Percentiles rank a stretch among this genome's conserved stretches.
Evolutionary conservation across 2,329 filamentous ascomycete genomes (phyloP).

Genomic region (Zelopaecilomyces penicillatus): DNA sequence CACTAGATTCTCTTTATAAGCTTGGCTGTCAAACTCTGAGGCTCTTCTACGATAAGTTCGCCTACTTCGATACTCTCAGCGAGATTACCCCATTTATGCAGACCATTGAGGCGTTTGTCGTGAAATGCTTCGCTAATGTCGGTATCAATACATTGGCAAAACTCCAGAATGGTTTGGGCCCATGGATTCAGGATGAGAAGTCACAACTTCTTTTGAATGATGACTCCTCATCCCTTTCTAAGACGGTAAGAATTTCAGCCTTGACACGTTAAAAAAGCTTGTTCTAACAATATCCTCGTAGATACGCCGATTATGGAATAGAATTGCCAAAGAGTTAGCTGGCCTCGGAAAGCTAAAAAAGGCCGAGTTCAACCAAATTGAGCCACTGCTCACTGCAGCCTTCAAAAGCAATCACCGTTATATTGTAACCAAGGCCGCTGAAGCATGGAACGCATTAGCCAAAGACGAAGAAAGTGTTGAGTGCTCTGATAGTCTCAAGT

Average conservation of each 20-base stretch:
- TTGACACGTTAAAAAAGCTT: not conserved
- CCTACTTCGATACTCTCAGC: conserved; percentile 28
- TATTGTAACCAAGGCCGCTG: conserved; percentile 42
- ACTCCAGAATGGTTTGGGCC: conserved; percentile 52
- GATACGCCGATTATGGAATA: conserved; percentile 43
- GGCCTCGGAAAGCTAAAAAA: conserved; percentile 27
- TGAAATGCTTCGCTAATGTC: conserved; percentile 39
- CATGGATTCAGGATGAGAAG: conserved; percentile 56
- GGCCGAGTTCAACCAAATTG: conserved; percentile 43
- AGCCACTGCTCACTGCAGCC: conserved; percentile 45
- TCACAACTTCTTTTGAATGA: conserved; percentile 33
- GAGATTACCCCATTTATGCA: conserved; percentile 41
- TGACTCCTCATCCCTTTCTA: conserved; percentile 27
- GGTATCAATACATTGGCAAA: conserved; percentile 48
- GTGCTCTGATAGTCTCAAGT: conserved; percentile 58
- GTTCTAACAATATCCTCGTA: conserved; percentile 24
- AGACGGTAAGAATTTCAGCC: conserved; percentile 32
- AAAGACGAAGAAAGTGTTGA: conserved; percentile 48
- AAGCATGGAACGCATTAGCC: conserved; percentile 63
- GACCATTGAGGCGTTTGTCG: conserved; percentile 44
- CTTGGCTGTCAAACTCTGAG: conserved; percentile 46
- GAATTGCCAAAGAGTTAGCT: conserved; percentile 33
- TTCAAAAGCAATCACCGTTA: conserved; percentile 49
- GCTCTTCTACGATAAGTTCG: conserved; percentile 42
- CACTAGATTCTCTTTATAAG: conserved; percentile 59